phyloP scores from a whole-genome alignment of 371 early-diverging fungal genomes.

The Choanephora cucurbitarum region DNA sequence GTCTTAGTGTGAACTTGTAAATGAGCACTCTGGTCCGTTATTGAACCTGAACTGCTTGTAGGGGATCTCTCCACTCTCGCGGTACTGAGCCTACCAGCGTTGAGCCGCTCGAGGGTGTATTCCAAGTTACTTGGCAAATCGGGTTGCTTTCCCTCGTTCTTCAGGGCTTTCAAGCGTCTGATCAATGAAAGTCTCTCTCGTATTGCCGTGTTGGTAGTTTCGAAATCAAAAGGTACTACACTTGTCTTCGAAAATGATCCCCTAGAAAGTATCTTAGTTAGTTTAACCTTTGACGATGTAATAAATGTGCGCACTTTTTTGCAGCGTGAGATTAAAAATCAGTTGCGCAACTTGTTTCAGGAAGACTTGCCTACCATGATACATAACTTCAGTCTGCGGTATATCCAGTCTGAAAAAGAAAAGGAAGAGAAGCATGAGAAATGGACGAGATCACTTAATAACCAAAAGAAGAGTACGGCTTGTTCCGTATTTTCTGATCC shows the following conservation, averaged over 20 bases:
- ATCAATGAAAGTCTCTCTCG: no score
- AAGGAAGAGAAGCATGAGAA: constrained; percentile 19
- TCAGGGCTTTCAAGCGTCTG: no score
- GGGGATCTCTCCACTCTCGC: no score
- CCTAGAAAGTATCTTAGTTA: constrained; percentile 87
- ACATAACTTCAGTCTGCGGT: constrained; percentile 73
- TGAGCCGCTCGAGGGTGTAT: no score
- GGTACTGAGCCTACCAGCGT: no score
- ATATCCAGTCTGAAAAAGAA: constrained; percentile 30
- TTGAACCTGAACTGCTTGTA: no score
- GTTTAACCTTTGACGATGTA: constrained; percentile 93
- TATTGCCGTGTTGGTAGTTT: constrained; percentile 90
- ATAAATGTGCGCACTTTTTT: constrained; percentile 83
- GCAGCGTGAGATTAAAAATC: constrained; percentile 91
- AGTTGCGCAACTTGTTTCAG: constrained; percentile 85
- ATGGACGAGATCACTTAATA: constrained; percentile 13
- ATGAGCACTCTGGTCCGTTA: constrained; percentile 13
- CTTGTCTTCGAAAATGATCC: constrained; percentile 97
- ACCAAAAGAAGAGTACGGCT: not conserved
- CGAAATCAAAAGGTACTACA: constrained; percentile 90
- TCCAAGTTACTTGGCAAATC: no score
- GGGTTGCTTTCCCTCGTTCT: no score
- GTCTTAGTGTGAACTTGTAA: constrained; percentile 13
- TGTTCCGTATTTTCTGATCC: constrained; percentile 25
- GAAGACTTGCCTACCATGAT: constrained; percentile 94